Evolutionary conservation across 2,329 filamentous ascomycete species (phyloP).

Genomic region (Pseudogymnoascus sp.): DNA sequence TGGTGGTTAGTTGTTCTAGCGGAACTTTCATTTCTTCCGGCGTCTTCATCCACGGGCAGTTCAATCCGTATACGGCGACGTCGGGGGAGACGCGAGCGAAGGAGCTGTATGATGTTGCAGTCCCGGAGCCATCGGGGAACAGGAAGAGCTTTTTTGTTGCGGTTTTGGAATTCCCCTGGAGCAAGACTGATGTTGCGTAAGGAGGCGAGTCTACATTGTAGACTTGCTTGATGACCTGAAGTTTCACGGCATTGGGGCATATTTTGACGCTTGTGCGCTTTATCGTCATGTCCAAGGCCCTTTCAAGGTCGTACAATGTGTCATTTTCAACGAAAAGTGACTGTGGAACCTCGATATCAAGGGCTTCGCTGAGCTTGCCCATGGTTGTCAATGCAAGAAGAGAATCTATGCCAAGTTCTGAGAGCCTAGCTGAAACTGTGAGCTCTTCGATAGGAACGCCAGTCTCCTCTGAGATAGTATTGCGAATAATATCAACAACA

Average conservation of each 20-base stretch:
- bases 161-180: constrained; percentile 27
- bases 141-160: constrained; percentile 29
- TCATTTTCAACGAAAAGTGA: constrained; percentile 1
- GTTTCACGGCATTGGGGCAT: not conserved
- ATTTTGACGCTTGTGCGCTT: not conserved
- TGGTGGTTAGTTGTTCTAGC: constrained; percentile 30
- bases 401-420: constrained; percentile 10
- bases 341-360: constrained; percentile 10
- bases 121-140: constrained; percentile 39
- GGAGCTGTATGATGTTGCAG: constrained; percentile 34
- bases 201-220: not conserved
- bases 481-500: not conserved
- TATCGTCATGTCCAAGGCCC: not conserved
- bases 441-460: not conserved
- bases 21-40: constrained; percentile 26
- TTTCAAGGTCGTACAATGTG: not conserved
- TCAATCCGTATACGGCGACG: constrained; percentile 33
- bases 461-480: constrained; percentile 9
- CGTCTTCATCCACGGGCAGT: constrained; percentile 34
- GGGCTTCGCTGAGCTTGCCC: not conserved
- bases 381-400: constrained; percentile 6
- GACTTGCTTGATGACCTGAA: not conserved
- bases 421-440: constrained; percentile 5
- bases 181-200: constrained; percentile 25
- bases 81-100: constrained; percentile 29